Conservation (phyloP, 352 stramenopile species). For the Globisporangium alternatum region DNA sequence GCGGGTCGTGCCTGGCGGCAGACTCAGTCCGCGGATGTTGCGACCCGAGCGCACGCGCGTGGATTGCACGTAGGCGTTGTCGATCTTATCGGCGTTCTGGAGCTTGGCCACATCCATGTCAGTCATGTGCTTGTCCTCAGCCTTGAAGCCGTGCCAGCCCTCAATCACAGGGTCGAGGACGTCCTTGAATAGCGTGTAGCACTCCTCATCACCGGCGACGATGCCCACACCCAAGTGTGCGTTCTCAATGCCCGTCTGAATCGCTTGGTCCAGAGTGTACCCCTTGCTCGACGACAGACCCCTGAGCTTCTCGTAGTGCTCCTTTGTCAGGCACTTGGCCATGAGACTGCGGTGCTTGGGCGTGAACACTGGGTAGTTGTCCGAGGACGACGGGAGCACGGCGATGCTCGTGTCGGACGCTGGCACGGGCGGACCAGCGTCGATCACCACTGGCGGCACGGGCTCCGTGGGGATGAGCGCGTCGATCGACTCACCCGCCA, state of each 20-base stretch:
- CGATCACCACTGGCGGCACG: conserved; percentile 50
- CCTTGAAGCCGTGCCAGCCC: conserved; percentile 82
- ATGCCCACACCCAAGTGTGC: conserved; percentile 76
- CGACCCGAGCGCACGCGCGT: conserved; percentile 90
- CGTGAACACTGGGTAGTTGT: conserved; percentile 77
- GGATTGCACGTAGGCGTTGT: conserved; percentile 86
- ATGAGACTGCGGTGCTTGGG: conserved; percentile 84
- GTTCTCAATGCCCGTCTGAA: conserved; percentile 85
- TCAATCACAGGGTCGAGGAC: conserved; percentile 84
- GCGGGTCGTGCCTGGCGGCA: conserved; percentile 86
- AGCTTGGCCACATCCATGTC: conserved; percentile 83
- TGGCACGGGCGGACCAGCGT: conserved; percentile 38
- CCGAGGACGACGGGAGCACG: conserved; percentile 57
- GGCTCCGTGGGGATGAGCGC: conserved; percentile 65
- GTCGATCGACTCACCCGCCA: conserved; percentile 62
- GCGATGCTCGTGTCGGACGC: conserved; percentile 46
- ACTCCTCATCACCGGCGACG: conserved; percentile 82
- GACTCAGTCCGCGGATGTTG: conserved; percentile 85
- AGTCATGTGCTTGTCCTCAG: conserved; percentile 69
- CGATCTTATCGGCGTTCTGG: conserved; percentile 58
- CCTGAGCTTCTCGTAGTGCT: conserved; percentile 84
- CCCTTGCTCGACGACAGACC: conserved; percentile 59
- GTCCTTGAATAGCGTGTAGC: conserved; percentile 76
- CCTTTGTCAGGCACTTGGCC: conserved; percentile 74
- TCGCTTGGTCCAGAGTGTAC: conserved; percentile 82